phyloP scores from a whole-genome alignment of 2,329 filamentous ascomycete genomes.

The Hyphodiscus sp. region DNA sequence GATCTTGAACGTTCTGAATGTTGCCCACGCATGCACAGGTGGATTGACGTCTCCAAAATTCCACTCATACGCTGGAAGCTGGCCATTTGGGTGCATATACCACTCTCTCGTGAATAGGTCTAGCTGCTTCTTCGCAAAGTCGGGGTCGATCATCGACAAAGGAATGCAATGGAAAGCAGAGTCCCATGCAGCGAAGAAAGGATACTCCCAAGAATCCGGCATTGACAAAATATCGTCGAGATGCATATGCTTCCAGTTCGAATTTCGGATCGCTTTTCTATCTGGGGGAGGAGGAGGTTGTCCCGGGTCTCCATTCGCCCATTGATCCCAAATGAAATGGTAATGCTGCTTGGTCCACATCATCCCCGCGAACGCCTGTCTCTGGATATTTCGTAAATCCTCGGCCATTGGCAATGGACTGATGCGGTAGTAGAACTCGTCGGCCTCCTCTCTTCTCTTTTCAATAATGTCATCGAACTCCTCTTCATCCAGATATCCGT shows the following conservation, averaged over 20 bases:
- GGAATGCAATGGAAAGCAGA: slow-evolving; percentile 96
- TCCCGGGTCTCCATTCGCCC: slow-evolving; percentile 87
- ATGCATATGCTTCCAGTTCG: slow-evolving; percentile 90
- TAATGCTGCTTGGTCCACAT: slow-evolving; percentile 99
- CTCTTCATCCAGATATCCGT: slow-evolving; percentile 84
- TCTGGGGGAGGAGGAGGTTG: slow-evolving; percentile 79
- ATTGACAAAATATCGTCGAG: slow-evolving; percentile 94
- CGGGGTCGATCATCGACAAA: slow-evolving; percentile 92
- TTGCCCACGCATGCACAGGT: slow-evolving; percentile 92
- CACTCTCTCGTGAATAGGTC: slow-evolving; percentile 94
- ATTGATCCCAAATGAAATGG: slow-evolving; percentile 95
- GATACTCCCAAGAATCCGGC: slow-evolving; percentile 98
- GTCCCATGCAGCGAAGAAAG: slow-evolving; percentile 97
- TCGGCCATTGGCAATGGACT: slow-evolving; percentile 91
- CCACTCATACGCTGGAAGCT: slow-evolving; percentile 90
- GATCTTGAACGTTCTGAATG: slow-evolving; percentile 95
- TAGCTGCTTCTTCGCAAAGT: slow-evolving; percentile 96
- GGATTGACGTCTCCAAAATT: slow-evolving; percentile 97
- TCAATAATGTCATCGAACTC: slow-evolving; percentile 88
- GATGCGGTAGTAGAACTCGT: slow-evolving; percentile 92
- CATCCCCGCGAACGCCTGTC: slow-evolving; percentile 93
- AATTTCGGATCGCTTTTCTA: slow-evolving; percentile 76
- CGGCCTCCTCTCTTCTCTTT: slow-evolving; percentile 77
- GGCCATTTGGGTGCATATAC: slow-evolving; percentile 98
- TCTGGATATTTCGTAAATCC: slow-evolving; percentile 88